Evolutionary conservation across 176 grass and related monocot species (phyloP).

Genomic region (Hyparrhenia diplandra): DNA sequence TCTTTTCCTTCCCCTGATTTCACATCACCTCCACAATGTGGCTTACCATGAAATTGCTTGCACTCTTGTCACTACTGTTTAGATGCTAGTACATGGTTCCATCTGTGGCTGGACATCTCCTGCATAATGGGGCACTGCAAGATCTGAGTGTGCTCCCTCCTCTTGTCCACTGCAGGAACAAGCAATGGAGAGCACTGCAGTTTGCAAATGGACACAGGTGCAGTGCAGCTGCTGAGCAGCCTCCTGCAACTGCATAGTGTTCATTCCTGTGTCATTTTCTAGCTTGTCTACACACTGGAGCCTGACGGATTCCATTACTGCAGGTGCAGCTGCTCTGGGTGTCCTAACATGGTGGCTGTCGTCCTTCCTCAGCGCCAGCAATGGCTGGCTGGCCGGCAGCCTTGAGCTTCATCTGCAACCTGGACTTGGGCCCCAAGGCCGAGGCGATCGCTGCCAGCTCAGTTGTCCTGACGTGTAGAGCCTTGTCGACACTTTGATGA

Average conservation of each 20-base stretch:
- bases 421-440: not conserved
- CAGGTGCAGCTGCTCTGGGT: conserved; percentile 9
- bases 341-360: conserved; percentile 38
- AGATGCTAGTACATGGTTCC: conserved; percentile 37
- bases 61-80: conserved; percentile 31
- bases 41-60: conserved; percentile 16
- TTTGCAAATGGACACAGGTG: conserved; percentile 19
- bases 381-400: conserved; percentile 31
- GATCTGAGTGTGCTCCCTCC: conserved; percentile 35
- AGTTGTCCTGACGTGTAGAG: not conserved
- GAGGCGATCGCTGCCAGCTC: conserved; percentile 31
- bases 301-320: conserved; percentile 44
- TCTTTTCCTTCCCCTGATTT: conserved; percentile 23
- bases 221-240: not conserved
- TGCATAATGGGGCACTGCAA: conserved; percentile 37
- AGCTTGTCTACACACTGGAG: conserved; percentile 47
- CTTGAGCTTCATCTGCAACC: conserved; percentile 39
- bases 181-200: not conserved
- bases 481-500: not conserved
- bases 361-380: conserved; percentile 36
- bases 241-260: conserved; percentile 44
- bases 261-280: conserved; percentile 41
- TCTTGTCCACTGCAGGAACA: conserved; percentile 13
- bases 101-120: conserved; percentile 24
- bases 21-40: not conserved